These are phyloP conservation scores for Micromonas pusilla DNA, from an alignment of 139 green algal species.

Conservation along the genomic window DNA sequence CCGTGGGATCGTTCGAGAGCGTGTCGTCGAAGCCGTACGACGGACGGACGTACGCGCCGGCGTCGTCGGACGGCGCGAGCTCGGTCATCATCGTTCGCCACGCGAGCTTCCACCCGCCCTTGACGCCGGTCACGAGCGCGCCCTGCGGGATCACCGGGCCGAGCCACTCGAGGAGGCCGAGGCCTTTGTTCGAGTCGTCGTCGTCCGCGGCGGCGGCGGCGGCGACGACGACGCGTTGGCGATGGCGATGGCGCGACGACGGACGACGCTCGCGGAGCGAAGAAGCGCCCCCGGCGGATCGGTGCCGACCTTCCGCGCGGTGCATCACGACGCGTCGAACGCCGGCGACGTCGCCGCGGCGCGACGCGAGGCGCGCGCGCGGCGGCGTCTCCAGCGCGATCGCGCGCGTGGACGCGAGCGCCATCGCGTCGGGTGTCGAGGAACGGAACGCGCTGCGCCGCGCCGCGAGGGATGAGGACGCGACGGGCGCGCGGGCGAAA, in stretches of 20 bases:
- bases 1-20: constrained; percentile 39
- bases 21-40: constrained; percentile 55
- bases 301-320: not conserved
- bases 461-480: too few species aligned
- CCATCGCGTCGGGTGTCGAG: too few species aligned
- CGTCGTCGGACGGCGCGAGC: constrained; percentile 70
- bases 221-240: too few species aligned
- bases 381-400: too few species aligned
- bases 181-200: too few species aligned
- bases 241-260: too few species aligned
- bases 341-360: not conserved
- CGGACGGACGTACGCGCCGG: constrained; percentile 66
- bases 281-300: not conserved
- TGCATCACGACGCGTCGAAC: not conserved
- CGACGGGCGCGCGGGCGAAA: too few species aligned
- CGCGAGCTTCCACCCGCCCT: not conserved
- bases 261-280: not conserved
- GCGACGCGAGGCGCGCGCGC: not conserved
- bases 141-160: constrained; percentile 7
- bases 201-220: too few species aligned
- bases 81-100: constrained; percentile 57
- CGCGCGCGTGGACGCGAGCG: too few species aligned
- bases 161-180: not conserved
- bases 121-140: not conserved
- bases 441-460: too few species aligned